Conservation (phyloP, 441 rosid genomes). For the Flueggea neowawraea region DNA sequence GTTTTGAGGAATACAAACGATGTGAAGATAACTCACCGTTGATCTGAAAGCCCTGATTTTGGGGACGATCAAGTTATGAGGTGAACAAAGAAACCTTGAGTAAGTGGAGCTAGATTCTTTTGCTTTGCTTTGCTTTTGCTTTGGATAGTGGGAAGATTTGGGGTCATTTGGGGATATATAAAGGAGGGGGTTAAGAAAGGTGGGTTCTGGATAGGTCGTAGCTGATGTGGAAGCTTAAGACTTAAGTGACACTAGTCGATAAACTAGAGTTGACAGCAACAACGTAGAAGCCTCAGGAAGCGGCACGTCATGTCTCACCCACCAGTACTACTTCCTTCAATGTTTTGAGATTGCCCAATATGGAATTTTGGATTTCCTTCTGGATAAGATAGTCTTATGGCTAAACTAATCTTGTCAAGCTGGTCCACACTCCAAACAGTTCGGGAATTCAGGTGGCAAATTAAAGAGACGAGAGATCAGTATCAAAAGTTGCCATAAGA, state of each 20-base stretch:
- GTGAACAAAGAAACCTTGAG: background rate
- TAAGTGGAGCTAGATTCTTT: background rate
- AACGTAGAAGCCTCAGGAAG: constrained; percentile 42
- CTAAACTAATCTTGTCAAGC: too few species aligned
- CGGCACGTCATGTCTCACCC: constrained; percentile 26
- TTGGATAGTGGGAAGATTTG: background rate
- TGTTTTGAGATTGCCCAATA: background rate
- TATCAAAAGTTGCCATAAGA: too few species aligned
- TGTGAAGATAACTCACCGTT: constrained; percentile 23
- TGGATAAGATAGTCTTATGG: too few species aligned
- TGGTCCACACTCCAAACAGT: too few species aligned
- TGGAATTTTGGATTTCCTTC: background rate
- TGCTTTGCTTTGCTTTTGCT: background rate
- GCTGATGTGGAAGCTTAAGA: constrained; percentile 21
- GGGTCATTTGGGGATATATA: constrained; percentile 7
- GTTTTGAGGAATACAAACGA: background rate
- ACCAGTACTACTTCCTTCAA: background rate
- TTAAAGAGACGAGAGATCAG: too few species aligned
- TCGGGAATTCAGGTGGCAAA: too few species aligned
- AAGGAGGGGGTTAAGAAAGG: background rate
- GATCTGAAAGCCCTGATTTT: constrained; percentile 38
- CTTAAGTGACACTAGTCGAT: constrained; percentile 19
- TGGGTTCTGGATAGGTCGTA: constrained; percentile 31
- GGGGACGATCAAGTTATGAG: background rate
- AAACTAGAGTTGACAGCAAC: constrained; percentile 8